Base-by-base conservation (phyloP, 352 stramenopile genomes). In the Phytophthora pluvialis region DNA sequence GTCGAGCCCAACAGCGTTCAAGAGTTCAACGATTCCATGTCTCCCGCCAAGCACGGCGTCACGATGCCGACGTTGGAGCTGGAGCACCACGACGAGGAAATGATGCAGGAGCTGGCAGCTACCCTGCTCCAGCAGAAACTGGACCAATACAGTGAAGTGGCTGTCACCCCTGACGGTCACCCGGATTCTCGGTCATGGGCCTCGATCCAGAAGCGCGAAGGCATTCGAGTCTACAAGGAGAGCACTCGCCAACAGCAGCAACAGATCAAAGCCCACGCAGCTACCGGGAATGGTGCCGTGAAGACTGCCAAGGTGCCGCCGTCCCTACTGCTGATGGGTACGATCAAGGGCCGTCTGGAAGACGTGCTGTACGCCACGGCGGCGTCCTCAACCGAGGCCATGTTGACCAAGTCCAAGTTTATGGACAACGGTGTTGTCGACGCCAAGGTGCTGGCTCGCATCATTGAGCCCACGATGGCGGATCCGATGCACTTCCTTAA, bases 351-450 rank as follows among this genome's bases (percentile, higher is more conserved):
- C 8, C 66, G 51, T 44, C 50, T 86, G n/a, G 67, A 84, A 3
- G 77, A 86, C 38, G 61, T 83, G 7, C 55, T 86, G 58, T 86
- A 81, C 47, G 77, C 75, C 15, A 46, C 73, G 6, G 62, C 78
- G 26, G 66, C 66, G 21, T 71, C 75, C 4, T 70, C 75, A 10
- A 76, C 75, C 2, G 68, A 77, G n/a, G 42, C 66, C 6, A 80
- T 80, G 59, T 46, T 64, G 35, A 73, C 53, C 31, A 77, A 75
- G 29, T 60, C 72, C 45, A 77, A 74, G 55, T 77, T 66, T 38
- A 77, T 53, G 2, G 47, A 77, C 16, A 67, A 80, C 47, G 72
- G 72, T 21, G 40, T 62, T 33, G 56, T 74, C 10, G 67, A 71
- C 28, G 64, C 36, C 51, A 77, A 74, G 29, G 62, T 80, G 31